Base-by-base conservation (phyloP, 208 protist species). In the Blechomonas ayalai region DNA sequence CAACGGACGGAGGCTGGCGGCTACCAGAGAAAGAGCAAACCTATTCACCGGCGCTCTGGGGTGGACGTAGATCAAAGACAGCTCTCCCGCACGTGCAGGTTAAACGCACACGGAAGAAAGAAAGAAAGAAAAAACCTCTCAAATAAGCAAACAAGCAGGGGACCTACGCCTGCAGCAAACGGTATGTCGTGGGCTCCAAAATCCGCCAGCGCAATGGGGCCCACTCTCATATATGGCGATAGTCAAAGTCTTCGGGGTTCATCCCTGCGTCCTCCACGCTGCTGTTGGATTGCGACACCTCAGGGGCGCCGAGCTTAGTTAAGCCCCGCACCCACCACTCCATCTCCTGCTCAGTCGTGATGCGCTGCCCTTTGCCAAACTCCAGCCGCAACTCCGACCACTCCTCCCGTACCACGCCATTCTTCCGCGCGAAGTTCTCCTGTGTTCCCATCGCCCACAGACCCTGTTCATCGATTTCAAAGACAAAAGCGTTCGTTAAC, bases 321-420 rank as follows among this genome's bases (percentile, higher is more conserved):
- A 92, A 60, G 9, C 83, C 83, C 0, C 76, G 72, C 59, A 89
- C 72, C 80, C 83, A 92, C 83, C 83, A 92, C 73, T 92, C 79
- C 79, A 92, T 82, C 60, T 92, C 83, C 50, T 88, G 79, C 64
- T 88, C 83, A 7, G 75, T 89, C 44, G 41, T 62, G 47, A 92
- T 86, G n/a, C 61, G 54, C 57, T 87, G 76, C 9, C 67, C 61
- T 41, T 89, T 89, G 31, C 83, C 83, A 55, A 80, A 92, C 55
- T 92, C 73, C 15, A 92, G 54, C 8, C 79, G 68, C 44, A 89
- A 44, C 68, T 92, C 83, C 42, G 63, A 72, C 80, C 83, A 92
- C 61, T 87, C 61, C 49, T 92, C 79, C 29, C 59, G 62, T 39
- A 74, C 76, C 12, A 46, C 33, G 8, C 63, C 70, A 29, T 78